Conservation (phyloP, 768 basidiomycete species). For the Russula dissimulans region DNA sequence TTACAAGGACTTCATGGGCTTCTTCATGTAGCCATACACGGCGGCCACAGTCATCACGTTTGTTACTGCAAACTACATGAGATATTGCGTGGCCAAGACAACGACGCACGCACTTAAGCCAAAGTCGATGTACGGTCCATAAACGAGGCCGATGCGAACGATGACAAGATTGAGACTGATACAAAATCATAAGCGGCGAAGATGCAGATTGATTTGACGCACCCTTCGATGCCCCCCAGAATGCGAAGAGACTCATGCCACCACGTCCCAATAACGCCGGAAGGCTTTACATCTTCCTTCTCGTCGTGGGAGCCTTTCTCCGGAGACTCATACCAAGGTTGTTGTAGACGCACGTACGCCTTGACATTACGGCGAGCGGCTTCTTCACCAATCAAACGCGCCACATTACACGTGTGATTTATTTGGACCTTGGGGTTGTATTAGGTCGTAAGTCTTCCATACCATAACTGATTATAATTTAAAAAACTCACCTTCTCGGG, state of each 20-base stretch:
- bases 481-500: constrained; percentile 52
- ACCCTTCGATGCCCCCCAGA: constrained; percentile 69
- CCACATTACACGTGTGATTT: constrained; percentile 59
- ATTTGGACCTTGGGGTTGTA: constrained; percentile 54
- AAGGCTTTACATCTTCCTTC: constrained; percentile 66
- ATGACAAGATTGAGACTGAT: constrained; percentile 72
- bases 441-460: neutral
- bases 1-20: constrained; percentile 80
- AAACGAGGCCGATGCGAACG: constrained; percentile 62
- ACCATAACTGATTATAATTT: neutral
- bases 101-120: constrained; percentile 30
- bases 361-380: constrained; percentile 72
- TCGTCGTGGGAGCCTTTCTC: constrained; percentile 59
- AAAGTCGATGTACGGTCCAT: constrained; percentile 72
- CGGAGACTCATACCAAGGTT: constrained; percentile 69
- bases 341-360: constrained; percentile 69
- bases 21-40: constrained; percentile 73
- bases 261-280: constrained; percentile 66
- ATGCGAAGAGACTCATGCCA: constrained; percentile 81
- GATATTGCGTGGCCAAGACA: neutral
- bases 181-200: neutral
- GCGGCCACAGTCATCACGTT: constrained; percentile 65
- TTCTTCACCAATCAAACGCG: constrained; percentile 62
- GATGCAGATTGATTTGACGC: constrained; percentile 21
- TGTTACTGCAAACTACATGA: constrained; percentile 38